phyloP scores from a whole-genome alignment of 2,329 filamentous ascomycete genomes.

The Lachnellula subtilissima region DNA sequence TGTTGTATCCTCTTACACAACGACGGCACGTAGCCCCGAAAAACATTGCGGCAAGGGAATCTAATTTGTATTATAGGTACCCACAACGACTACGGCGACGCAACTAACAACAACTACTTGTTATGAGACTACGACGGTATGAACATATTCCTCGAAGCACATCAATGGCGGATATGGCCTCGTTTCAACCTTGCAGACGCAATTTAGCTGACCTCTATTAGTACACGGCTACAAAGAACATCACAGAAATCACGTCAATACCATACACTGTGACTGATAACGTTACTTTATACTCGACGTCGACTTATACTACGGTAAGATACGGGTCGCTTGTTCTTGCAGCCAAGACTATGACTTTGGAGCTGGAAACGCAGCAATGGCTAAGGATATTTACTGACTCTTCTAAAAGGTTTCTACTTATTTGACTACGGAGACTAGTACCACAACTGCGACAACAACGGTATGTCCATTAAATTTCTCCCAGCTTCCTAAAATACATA shows the following conservation, averaged over 20 bases:
- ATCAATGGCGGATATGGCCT: not conserved
- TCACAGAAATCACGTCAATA: conserved; percentile 6
- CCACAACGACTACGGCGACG: conserved; percentile 1
- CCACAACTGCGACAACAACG: not conserved
- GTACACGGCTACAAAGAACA: conserved; percentile 10
- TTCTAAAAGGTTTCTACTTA: not conserved
- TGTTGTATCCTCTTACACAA: conserved; percentile 6
- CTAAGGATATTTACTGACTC: too few relatives aligned
- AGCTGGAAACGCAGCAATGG: not conserved
- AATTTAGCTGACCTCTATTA: not conserved
- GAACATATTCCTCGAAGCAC: not conserved
- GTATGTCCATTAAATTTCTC: not conserved
- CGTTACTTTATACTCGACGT: not conserved
- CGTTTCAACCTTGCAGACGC: too few relatives aligned
- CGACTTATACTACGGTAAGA: not conserved
- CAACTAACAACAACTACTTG: not conserved
- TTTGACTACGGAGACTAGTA: conserved; percentile 1
- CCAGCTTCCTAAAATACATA: not conserved
- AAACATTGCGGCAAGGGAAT: not conserved
- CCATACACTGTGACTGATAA: conserved; percentile 4
- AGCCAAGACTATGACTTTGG: too few relatives aligned
- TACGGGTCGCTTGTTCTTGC: too few relatives aligned
- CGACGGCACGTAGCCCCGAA: not conserved
- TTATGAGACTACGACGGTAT: conserved; percentile 2
- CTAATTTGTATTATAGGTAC: not conserved